Evolutionary conservation across 306 rosid genomes (phyloP).

Genomic region (Nissolia schottii): DNA sequence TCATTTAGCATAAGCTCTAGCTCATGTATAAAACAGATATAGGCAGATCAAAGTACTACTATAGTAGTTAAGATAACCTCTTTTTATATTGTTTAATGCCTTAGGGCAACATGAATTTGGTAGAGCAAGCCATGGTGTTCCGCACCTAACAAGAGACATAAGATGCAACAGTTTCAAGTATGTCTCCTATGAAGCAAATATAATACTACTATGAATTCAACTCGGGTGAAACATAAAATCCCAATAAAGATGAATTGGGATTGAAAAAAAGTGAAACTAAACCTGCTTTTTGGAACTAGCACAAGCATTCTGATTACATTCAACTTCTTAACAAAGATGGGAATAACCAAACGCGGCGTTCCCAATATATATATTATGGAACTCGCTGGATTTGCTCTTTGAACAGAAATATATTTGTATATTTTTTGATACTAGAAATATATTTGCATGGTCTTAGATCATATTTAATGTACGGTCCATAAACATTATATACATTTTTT

Average conservation of each 20-base stretch:
- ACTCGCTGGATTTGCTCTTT: slow-evolving; percentile 19
- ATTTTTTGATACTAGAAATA: no score
- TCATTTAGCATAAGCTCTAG: background rate
- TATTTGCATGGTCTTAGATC: no score
- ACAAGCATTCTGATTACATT: slow-evolving; percentile 40
- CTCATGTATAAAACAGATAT: background rate
- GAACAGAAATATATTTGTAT: no score
- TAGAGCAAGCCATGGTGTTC: slow-evolving; percentile 23
- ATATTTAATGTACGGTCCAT: no score
- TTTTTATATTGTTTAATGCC: background rate
- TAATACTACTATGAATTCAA: slow-evolving; percentile 1
- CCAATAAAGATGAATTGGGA: slow-evolving; percentile 32
- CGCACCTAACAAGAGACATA: slow-evolving; percentile 36
- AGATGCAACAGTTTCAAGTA: slow-evolving; percentile 59
- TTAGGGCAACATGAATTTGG: background rate
- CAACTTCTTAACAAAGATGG: slow-evolving; percentile 15
- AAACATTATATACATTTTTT: no score
- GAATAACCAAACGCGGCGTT: slow-evolving; percentile 33
- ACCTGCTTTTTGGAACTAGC: slow-evolving; percentile 2
- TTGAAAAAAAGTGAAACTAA: slow-evolving; percentile 20
- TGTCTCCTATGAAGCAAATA: slow-evolving; percentile 38
- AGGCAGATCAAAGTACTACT: background rate
- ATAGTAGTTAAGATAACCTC: background rate
- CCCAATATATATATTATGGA: slow-evolving; percentile 34
- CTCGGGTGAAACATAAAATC: slow-evolving; percentile 31